Base-by-base conservation (phyloP, 2,329 filamentous ascomycete species). In the Diaporthe citrichinensis region DNA sequence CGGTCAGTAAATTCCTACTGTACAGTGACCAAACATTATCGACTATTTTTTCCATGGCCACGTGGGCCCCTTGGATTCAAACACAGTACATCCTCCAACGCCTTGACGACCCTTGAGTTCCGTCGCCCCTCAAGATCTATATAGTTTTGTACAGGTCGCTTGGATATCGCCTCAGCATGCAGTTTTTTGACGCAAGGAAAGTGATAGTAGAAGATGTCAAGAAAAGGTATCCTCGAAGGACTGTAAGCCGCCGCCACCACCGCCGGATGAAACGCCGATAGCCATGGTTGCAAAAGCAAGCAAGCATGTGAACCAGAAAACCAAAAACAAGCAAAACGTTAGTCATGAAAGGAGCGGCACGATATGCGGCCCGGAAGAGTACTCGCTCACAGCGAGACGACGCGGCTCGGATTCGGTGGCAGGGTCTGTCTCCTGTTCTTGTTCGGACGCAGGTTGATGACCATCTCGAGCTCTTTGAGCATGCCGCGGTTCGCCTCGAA, bases 391-490 rank as follows among this genome's bases (percentile, higher is more conserved):
- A 88, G 83, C 39, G 87, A 88, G 46, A 86, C 82, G 71, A 86
- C 82, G 55, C 86, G 84, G 65, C 81, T 78, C 23, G 77, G 81
- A 53, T 81, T 79, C 14, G 81, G 78, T 23, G 80, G 80, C 76
- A 78, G 81, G 76, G 86, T 86, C 46, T 82, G 79, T 58, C 86
- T 84, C 69, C 78, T 84, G 77, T 81, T 82, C 57, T 79, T 78
- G 74, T 80, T 82, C 9, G 87, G 87, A 36, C 87, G 84, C 46
- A 88, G 84, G 81, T 88, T 91, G 82, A 98, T 97, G 76, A 99
- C 91, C 78, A 94, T 96, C 86, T 98, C 95, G 75, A 99, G 88
- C 85, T 99, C 97, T 78, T 94, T 92, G 78, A 99, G 89, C 95
- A 99, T 98, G 79, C 94, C 95, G 58, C 92, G 94, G 78, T 92